Base-by-base conservation (phyloP, 2,329 filamentous ascomycete species). In the Hysterium pulicare region DNA sequence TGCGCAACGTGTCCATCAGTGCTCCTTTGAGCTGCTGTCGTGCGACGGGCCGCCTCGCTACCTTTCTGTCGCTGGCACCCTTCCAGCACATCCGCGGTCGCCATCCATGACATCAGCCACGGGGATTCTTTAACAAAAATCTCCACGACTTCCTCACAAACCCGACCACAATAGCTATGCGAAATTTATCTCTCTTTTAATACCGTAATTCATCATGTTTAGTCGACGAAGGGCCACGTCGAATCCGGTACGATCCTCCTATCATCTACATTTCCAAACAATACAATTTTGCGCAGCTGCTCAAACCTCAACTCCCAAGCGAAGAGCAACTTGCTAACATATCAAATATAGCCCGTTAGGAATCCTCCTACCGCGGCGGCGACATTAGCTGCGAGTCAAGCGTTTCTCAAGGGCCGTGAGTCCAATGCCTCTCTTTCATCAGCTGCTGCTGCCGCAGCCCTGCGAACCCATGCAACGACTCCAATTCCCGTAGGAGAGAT, bases 381-480 rank as follows among this genome's bases (percentile, higher is more conserved):
- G 44, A 81, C 90, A 41, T 83, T 86, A 35, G 89, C 89, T 43
- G 90, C 90, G 46, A 82, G 82, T 47, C 85, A 87, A 64, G 90
- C 90, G 45, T 94, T 91, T 68, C 77, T 85, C 60, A 82, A 79
- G 54, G 82, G 77, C 59, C 77, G 80, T 65, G 68, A 78, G 55
- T 78, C 83, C 54, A 79, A 78, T 66, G 74, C 72, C 46, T 82
- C 81, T 45, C 76, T 95, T 33, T 94, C 90, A 31, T 84, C 86
- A 26, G 87, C 90, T 5, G 91, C 91, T 10, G 90, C 91, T 5
- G 90, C 89, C 13, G 83, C 90, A 21, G 90, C 90, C 35, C 77
- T 97, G 45, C 83, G 85, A 60, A 86, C 85, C 34, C 81, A 86
- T 53, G 84, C 88, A 8, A 83, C 83, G 39, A 83, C 86, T 2